Base-by-base conservation (phyloP, 2,329 filamentous ascomycete genomes). In the Colletotrichum sidae region DNA sequence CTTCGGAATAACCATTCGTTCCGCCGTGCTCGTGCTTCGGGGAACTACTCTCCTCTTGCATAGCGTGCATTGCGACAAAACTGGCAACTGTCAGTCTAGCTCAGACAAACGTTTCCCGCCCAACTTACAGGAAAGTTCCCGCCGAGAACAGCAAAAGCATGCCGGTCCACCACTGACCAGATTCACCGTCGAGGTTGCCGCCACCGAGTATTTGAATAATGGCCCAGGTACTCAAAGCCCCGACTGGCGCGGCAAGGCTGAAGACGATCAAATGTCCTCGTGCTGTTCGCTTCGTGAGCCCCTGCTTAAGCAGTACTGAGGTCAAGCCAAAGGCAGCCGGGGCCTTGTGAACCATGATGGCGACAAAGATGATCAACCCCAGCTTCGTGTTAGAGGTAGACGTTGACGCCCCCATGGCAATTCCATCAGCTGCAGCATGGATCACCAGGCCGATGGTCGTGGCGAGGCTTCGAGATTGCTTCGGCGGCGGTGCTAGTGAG, bases 41-140 rank as follows among this genome's bases (percentile, higher is more conserved):
- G 2, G 79, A 75, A 8, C 78, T 77, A 55, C 83, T 81, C 25
- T 90, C 87, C 73, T 97, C 94, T 75, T 96, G 92, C 93, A 98
- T 97, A 1, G 94, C 94, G 75, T 99, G 96, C 94, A 98, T 97
- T 1, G 96, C 96, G 47, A 99, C 96, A 74, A 98, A 97, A 71
- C 93, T 96, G 68, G 37, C 10, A 9, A 44, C 13, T 35, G 50
- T 63, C 33, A 67, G 58, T 59, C 8, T 42, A 10, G 11, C 34
- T 34, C 13, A n/a, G 25, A 17, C 50, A 6, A 9, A 7, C 6
- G 9, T 11, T 12, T 46, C n/a, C 2, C n/a, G 10, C 17, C 25
- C 54, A 25, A 77, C 92, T 86, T 81, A 97, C 91, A 99, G 79
- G 75, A 99, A 99, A 0, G 96, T 99, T 13, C 96, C 96, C 1